Percentiles rank a stretch among this genome's conserved stretches.
Evolutionary conservation across 805 yeast genomes (phyloP).

Genomic region (Candida multigemmis): DNA sequence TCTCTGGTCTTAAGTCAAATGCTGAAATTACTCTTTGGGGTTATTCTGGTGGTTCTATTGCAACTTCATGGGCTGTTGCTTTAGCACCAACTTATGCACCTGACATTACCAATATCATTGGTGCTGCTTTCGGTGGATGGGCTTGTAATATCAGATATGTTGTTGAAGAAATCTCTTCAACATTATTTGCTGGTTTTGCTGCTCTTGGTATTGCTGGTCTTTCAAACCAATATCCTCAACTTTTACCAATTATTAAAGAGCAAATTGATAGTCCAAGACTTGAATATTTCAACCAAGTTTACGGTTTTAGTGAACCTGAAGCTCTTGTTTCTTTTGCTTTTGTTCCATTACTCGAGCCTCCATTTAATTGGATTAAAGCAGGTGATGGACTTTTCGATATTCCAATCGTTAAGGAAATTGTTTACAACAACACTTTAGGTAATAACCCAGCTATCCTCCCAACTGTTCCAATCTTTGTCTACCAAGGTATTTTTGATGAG

Average conservation of each 20-base stretch:
- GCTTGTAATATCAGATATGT: constrained; percentile 13
- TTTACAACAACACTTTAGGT: constrained; percentile 13
- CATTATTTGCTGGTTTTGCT: constrained; percentile 12
- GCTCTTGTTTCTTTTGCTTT: too few relatives aligned
- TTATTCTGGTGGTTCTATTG: constrained; percentile 20
- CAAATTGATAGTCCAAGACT: too few relatives aligned
- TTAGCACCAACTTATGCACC: constrained; percentile 18
- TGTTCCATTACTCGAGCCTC: constrained; percentile 4
- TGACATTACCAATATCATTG: constrained; percentile 14
- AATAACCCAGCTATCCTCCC: constrained; percentile 9
- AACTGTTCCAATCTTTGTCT: constrained; percentile 9
- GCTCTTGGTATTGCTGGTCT: constrained; percentile 16
- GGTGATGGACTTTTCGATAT: constrained; percentile 8
- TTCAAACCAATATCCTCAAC: constrained; percentile 13
- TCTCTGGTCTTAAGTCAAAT: constrained; percentile 7
- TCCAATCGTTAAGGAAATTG: constrained; percentile 5
- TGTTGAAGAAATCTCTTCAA: constrained; percentile 10
- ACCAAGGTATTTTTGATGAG: constrained; percentile 8
- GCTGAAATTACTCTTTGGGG: constrained; percentile 14
- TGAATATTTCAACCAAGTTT: too few relatives aligned
- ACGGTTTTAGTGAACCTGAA: too few relatives aligned
- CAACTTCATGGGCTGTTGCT: constrained; percentile 17
- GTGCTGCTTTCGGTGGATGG: constrained; percentile 18
- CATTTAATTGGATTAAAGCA: constrained; percentile 1
- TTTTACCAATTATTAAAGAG: constrained; percentile 3